Evolutionary conservation across 1,284 basidiomycete genomes (phyloP).

Genomic region (Apiotrichum brassicae): DNA sequence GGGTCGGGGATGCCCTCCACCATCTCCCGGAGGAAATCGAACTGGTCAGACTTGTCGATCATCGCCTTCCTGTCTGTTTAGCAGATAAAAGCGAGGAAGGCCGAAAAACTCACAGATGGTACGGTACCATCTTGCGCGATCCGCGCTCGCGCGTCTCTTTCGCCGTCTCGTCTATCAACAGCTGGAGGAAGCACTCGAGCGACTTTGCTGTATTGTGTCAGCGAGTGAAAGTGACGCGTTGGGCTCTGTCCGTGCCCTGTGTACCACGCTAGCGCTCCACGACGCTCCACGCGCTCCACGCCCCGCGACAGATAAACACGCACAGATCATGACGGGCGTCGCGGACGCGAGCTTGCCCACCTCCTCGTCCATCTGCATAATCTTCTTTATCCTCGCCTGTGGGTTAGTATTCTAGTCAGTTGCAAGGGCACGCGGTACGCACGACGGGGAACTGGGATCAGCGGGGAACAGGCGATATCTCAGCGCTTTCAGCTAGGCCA

Average conservation of each 20-base stretch:
- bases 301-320: too few relatives aligned
- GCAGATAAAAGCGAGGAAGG: neutral
- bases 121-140: conserved; percentile 83
- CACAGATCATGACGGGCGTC: conserved; percentile 95
- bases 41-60: conserved; percentile 76
- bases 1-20: conserved; percentile 88
- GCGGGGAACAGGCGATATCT: neutral
- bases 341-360: conserved; percentile 98
- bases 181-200: conserved; percentile 84
- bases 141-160: conserved; percentile 75
- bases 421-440: conserved; percentile 5
- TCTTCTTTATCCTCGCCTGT: conserved; percentile 93
- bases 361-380: conserved; percentile 99
- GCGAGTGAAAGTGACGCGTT: too few relatives aligned
- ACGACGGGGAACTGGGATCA: conserved; percentile 40
- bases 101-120: conserved; percentile 71
- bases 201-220: conserved; percentile 68
- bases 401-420: too few relatives aligned
- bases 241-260: too few relatives aligned
- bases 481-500: too few relatives aligned
- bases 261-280: too few relatives aligned
- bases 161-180: conserved; percentile 76
- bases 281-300: too few relatives aligned
- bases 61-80: conserved; percentile 71
- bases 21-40: conserved; percentile 94